A percentile compares a stretch with the other conserved stretches of the same genome.
Conservation (phyloP, 345 rosid species). For the Gossypium stocksii region DNA sequence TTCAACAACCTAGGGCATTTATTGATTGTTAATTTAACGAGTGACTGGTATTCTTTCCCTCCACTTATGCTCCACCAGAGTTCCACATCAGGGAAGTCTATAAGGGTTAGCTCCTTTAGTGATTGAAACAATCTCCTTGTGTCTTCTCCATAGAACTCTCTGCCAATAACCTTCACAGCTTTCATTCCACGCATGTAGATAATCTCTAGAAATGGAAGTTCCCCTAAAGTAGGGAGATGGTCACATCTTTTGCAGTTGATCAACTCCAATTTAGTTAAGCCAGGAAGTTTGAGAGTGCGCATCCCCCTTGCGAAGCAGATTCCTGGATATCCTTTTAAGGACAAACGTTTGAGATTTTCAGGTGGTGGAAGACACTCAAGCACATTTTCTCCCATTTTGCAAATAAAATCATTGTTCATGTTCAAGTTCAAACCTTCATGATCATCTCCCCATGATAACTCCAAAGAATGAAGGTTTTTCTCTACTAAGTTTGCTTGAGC, state of each 20-base stretch:
- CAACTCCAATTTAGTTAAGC: constrained; percentile 11
- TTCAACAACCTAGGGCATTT: constrained; percentile 19
- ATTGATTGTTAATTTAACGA: constrained; percentile 14
- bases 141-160: constrained; percentile 22
- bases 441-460: constrained; percentile 15
- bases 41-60: constrained; percentile 12
- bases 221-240: constrained; percentile 21
- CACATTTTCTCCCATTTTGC: background rate
- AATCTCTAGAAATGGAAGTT: constrained; percentile 21
- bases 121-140: constrained; percentile 6
- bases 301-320: constrained; percentile 17
- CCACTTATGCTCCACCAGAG: constrained; percentile 16
- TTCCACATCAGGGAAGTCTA: constrained; percentile 17
- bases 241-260: constrained; percentile 13
- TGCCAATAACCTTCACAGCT: constrained; percentile 13
- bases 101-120: constrained; percentile 13
- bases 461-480: constrained; percentile 14
- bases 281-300: background rate
- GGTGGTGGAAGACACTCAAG: constrained; percentile 12
- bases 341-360: constrained; percentile 14
- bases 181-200: constrained; percentile 15
- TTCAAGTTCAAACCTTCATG: background rate
- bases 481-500: background rate
- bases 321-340: constrained; percentile 13
- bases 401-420: background rate